Evolutionary conservation across 2,329 filamentous ascomycete genomes (phyloP), one percentile per base, ranked within the genome.

Genomic region (Fusarium multiceps): DNA sequence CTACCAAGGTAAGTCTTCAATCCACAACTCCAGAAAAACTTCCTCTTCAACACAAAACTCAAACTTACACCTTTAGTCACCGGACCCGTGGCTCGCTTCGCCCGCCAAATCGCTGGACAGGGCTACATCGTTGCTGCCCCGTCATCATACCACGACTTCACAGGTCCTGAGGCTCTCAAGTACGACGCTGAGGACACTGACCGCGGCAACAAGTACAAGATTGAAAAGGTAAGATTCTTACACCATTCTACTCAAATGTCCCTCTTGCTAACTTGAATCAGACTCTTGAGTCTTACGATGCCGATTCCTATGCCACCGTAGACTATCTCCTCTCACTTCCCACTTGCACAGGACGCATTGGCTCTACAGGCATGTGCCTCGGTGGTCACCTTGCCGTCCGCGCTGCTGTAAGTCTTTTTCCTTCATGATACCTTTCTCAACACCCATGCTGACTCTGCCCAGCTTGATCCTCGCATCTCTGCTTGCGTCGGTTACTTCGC

Each of bases 111-210:
- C 74, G 93, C 93, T 41, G 92, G 93, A 4, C 93, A 97, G 71
- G 95, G 94, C 75, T 98, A 97, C 83, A 97, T 98, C 72, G 94
- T 95, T 71, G 94, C 92, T 12, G 94, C 94, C 0, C 93, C 94
- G 1, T 96, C 92, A 37, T 94, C 91, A 32, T 98, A 97, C 81
- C 94, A 98, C 78, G 94, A 98, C 80, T 98, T 98, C 81, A 93
- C 90, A 2, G 92, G 92, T 7, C 93, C 94, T 0, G 93, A 95
- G 75, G 84, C 94, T 13, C 84, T 98, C 42, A 88, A 92, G 51
- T 98, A 98, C 79, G 93, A 98, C 77, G 93, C 86, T 1, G 91
- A 92, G 3, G 94, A 96, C 55, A 98, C 95, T 0, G 93, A 97
- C 78, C 85, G 88, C 45, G 94, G 95, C 25, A 98, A 98, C 78